A percentile compares a stretch with the other conserved stretches of the same genome.
Conservation (phyloP, 768 basidiomycete species). For the Boletus fagicola region DNA sequence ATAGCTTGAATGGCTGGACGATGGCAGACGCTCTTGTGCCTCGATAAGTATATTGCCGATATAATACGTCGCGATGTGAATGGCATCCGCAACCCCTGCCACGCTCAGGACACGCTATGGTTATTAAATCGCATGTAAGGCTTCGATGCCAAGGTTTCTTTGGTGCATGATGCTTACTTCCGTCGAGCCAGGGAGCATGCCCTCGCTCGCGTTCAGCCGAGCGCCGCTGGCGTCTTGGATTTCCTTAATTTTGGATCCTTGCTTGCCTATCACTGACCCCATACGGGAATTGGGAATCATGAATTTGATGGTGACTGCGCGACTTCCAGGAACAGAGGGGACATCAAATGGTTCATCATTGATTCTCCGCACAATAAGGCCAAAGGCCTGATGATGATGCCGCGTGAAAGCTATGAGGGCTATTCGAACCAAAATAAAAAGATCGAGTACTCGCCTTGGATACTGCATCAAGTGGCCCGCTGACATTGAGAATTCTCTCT, state of each 20-base stretch:
- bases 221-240: slow-evolving; percentile 99
- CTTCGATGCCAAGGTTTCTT: background rate
- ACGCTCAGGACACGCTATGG: slow-evolving; percentile 92
- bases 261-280: slow-evolving; percentile 98
- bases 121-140: slow-evolving; percentile 18
- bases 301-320: slow-evolving; percentile 98
- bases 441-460: slow-evolving; percentile 68
- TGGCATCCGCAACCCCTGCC: slow-evolving; percentile 97
- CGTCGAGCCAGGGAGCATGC: slow-evolving; percentile 98
- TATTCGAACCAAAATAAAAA: background rate
- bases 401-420: slow-evolving; percentile 1
- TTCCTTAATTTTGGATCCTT: slow-evolving; percentile 97
- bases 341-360: slow-evolving; percentile 99
- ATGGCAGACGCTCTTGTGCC: slow-evolving; percentile 80
- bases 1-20: slow-evolving; percentile 54
- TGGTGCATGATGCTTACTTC: slow-evolving; percentile 59
- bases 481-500: slow-evolving; percentile 97
- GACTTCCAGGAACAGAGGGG: slow-evolving; percentile 95
- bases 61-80: slow-evolving; percentile 99
- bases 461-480: slow-evolving; percentile 95
- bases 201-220: slow-evolving; percentile 92
- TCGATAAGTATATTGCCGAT: slow-evolving; percentile 98
- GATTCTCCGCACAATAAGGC: slow-evolving; percentile 96
- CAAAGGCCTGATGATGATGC: slow-evolving; percentile 72
- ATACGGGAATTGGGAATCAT: slow-evolving; percentile 99